phyloP scores from a whole-genome alignment of 495 filamentous ascomycete genomes.

The Penicillium samsonianum region DNA sequence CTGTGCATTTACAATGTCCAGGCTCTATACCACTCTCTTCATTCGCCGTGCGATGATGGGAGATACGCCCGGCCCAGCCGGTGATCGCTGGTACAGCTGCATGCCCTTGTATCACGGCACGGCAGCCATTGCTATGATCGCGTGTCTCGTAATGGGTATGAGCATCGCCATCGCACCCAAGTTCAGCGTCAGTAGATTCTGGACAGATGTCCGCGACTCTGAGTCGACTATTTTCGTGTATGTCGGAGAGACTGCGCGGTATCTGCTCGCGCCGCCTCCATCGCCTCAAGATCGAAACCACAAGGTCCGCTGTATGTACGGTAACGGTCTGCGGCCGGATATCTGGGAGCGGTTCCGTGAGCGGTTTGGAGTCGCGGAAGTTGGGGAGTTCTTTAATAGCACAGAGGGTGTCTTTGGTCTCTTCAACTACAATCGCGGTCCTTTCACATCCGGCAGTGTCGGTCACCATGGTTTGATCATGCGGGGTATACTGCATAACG shows the following conservation, averaged over 20 bases:
- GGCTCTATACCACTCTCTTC: conserved; percentile 32
- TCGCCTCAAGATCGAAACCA: conserved; percentile 65
- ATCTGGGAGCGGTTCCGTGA: conserved; percentile 71
- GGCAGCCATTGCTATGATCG: conserved; percentile 57
- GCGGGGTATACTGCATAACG: conserved; percentile 50
- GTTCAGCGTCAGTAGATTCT: conserved; percentile 73
- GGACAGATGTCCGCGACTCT: conserved; percentile 70
- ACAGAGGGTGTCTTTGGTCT: conserved; percentile 63
- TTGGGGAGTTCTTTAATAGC: conserved; percentile 67
- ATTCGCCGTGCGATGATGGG: conserved; percentile 29
- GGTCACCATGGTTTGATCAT: conserved; percentile 70
- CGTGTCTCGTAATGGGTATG: conserved; percentile 55
- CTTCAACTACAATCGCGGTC: conserved; percentile 58
- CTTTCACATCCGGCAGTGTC: conserved; percentile 62
- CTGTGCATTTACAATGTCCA: conserved; percentile 51
- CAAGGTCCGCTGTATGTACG: conserved; percentile 66
- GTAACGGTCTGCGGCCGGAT: conserved; percentile 77
- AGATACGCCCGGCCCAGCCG: conserved; percentile 41
- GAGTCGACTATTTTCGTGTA: conserved; percentile 72
- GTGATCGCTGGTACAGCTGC: conserved; percentile 70
- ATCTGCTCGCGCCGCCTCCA: conserved; percentile 69
- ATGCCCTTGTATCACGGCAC: conserved; percentile 87
- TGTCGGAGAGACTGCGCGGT: conserved; percentile 80
- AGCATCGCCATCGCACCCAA: conserved; percentile 67
- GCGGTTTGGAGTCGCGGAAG: conserved; percentile 59